Evolutionary conservation across 179 eudicot genomes (phyloP), one percentile per base, ranked within the genome.

Genomic region (Beta corolliflora): DNA sequence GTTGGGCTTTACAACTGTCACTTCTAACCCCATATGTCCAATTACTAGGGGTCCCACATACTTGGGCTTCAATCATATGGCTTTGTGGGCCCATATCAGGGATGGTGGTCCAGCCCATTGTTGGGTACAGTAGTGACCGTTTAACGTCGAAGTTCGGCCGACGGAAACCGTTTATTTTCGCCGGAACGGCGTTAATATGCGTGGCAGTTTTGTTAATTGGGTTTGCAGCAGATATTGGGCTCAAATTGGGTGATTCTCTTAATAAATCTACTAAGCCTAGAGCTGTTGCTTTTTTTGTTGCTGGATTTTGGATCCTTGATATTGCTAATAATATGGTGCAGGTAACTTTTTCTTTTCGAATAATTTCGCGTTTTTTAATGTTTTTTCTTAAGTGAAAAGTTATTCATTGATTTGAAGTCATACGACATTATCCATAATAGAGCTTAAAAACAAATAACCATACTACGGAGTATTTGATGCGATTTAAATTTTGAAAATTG

Each of bases 241-340:
- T 80, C 56, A 70, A 56, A 0, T 73, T 79, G 19, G 90, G 89
- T 2, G 89, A 88, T 76, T 48, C 59, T 25, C 71, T 81, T 16
- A 7, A 29, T 5, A 46, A 36, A 8, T n/a, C 77, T 61, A 82
- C 89, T 19, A 88, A 86, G 79, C 87, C 89, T 9, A 81, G 89
- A 21, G 89, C 91, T 23, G 88, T 88, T 46, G 88, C 78, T 11
- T 80, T 88, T 11, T 88, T 88, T 71, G 86, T 88, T 14, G 67
- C 83, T 23, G 89, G 91, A 8, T 88, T 88, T 77, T 88, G 91
- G 91, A 78, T 88, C 71, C 91, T 88, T 63, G 91, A 86, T 71
- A 88, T 88, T 48, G 87, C 91, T 4, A 88, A 88, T 55, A 88
- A 88, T 21, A 79, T 81, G 89, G 86, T 88, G 14, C 91, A 88